These are phyloP conservation scores for Eragrostis tef DNA, from an alignment of 202 grass and related monocot species.

Conservation along the genomic window DNA sequence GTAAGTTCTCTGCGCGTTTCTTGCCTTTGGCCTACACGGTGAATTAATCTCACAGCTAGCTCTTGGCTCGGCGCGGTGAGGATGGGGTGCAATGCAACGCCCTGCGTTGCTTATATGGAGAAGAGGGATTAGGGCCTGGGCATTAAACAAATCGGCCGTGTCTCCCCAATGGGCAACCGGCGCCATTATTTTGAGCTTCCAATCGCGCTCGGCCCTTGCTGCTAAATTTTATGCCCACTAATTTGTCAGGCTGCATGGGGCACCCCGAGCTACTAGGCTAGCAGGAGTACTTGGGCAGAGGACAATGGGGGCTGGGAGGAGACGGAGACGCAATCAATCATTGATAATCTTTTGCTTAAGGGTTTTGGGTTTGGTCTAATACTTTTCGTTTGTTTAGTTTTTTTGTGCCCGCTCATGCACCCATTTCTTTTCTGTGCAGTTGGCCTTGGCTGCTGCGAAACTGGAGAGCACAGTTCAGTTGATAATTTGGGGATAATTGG, in stretches of 20 bases:
- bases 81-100: slow-evolving; percentile 44
- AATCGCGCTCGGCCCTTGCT: slow-evolving; percentile 46
- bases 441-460: slow-evolving; percentile 45
- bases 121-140: slow-evolving; percentile 54
- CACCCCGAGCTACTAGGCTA: slow-evolving; percentile 8
- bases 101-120: slow-evolving; percentile 69
- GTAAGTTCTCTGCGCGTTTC: background rate
- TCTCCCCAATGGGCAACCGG: slow-evolving; percentile 61
- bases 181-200: slow-evolving; percentile 75
- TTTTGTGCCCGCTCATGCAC: slow-evolving; percentile 36
- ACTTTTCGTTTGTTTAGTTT: slow-evolving; percentile 45
- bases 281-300: slow-evolving; percentile 34
- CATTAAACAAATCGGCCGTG: slow-evolving; percentile 63
- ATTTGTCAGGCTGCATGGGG: slow-evolving; percentile 2
- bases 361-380: slow-evolving; percentile 42
- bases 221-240: slow-evolving; percentile 56
- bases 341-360: slow-evolving; percentile 45
- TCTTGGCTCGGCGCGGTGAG: background rate
- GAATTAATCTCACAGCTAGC: background rate
- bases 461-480: slow-evolving; percentile 46
- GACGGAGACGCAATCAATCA: slow-evolving; percentile 19
- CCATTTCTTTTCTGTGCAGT: slow-evolving; percentile 60
- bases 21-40: background rate
- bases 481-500: slow-evolving; percentile 46
- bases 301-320: slow-evolving; percentile 41